Evolutionary conservation across 2,329 filamentous ascomycete genomes (phyloP), one percentile per base, ranked within the genome.

Genomic region (Stromatinia cepivora): DNA sequence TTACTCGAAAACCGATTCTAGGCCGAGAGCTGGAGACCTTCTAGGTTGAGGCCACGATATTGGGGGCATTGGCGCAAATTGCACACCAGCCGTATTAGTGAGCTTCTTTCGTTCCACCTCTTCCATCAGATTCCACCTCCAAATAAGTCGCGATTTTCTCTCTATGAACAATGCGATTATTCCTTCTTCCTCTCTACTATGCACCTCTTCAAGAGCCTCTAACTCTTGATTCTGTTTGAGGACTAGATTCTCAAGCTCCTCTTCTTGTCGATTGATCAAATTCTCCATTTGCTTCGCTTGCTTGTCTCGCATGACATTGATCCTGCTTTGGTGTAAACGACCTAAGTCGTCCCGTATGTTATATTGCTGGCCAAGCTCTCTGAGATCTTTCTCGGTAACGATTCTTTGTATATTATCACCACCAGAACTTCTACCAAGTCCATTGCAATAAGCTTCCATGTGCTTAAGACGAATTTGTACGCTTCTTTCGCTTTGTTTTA

Each of bases 381-480:
- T 82, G 28, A 87, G 79, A 72, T 90, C 85, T 58, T 84, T 82
- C 74, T 88, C 85, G 2, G 87, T 90, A 22, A 90, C 86, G 0
- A 84, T 79, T 10, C 87, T 80, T 0, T 80, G 79, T 4, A 85
- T 84, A 77, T 85, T 81, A 4, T 77, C 64, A 36, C 72, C 73
- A 46, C 74, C 78, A 2, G 79, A 77, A 34, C 77, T 80, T 45
- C 81, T 81, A 5, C 84, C 85, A 1, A 86, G 78, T 5, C 83
- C 83, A 70, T 87, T 83, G 74, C 87, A 89, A 76, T 90, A 90
- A 8, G 86, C 87, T 73, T 90, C 87, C 87, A 90, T 90, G 72
- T 90, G 85, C 75, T 84, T 85, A n/a, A 90, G 79, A 20, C 87
- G 83, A 50, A 87, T 85, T 45, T 81, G 81, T 50, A 89, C 82